Evolutionary conservation across 1,284 basidiomycete species (phyloP).

Genomic region (Vanrija humicola): DNA sequence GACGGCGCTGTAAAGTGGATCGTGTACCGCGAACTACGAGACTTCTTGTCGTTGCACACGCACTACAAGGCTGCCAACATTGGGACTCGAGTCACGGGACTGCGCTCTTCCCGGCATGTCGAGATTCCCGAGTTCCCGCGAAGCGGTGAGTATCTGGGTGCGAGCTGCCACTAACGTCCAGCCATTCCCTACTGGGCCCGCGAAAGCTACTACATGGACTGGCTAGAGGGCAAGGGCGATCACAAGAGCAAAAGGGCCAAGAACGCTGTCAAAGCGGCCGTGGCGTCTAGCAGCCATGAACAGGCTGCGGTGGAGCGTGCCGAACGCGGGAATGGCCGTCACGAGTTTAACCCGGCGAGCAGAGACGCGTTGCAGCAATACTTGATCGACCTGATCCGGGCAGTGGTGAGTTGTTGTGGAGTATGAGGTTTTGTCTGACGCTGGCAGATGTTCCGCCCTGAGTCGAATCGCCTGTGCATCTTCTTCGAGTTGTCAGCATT

Average conservation of each 20-base stretch:
- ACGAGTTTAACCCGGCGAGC: constrained; percentile 70
- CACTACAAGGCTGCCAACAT: constrained; percentile 87
- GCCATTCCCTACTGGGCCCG: constrained; percentile 67
- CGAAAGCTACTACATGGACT: constrained; percentile 1
- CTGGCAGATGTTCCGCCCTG: constrained; percentile 87
- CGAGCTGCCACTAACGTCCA: constrained; percentile 32
- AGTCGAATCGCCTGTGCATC: constrained; percentile 84
- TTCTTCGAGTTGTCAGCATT: constrained; percentile 93
- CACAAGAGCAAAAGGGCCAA: not conserved
- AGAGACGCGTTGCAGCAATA: constrained; percentile 84
- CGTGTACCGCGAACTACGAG: constrained; percentile 87
- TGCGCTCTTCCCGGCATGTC: constrained; percentile 61
- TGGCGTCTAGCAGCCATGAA: not conserved
- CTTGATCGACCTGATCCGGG: constrained; percentile 78
- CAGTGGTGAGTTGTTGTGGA: constrained; percentile 61
- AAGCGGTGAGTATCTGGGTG: constrained; percentile 36
- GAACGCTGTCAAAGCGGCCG: too few relatives aligned
- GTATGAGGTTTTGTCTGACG: too few relatives aligned
- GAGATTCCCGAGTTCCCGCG: constrained; percentile 88
- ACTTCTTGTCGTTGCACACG: constrained; percentile 85
- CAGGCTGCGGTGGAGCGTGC: not conserved
- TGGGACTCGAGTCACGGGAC: constrained; percentile 40
- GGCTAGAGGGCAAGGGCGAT: constrained; percentile 55
- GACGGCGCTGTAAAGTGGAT: constrained; percentile 95
- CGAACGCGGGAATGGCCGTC: constrained; percentile 36